Base-by-base conservation (phyloP, 2,329 filamentous ascomycete genomes). In the Pestalotiopsis fici region DNA sequence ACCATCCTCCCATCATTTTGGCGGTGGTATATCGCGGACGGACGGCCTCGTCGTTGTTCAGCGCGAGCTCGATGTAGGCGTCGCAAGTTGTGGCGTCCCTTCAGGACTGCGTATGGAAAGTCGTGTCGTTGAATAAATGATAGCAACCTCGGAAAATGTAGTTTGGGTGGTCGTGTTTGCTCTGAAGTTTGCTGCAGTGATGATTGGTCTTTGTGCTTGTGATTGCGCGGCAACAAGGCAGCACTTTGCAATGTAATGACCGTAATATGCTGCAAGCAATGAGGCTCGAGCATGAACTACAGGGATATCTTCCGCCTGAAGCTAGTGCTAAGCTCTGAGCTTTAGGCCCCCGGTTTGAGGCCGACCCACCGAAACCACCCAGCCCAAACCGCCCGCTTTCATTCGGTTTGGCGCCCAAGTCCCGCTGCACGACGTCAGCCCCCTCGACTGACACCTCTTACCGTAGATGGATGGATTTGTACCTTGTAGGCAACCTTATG, bases 1-100 rank as follows among this genome's bases (percentile, higher is more conserved):
- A 99, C 86, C 95, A 94, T 78, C 94, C 91, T 95, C 98, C 98
- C 86, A 87, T 92, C 74, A 82, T 84, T 71, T 68, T 69, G 72
- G 56, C 66, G 64, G 65, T n/a, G 39, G 39, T 6, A 18, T 54
- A 25, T 55, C 9, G 35, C 11, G 35, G 59, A 50, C n/a, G 21
- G 23, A 50, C n/a, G 21, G 23, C n/a, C 7, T 21, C 43, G 43
- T 50, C 43, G 43, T 50, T 21, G 9, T 50, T 21, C 21, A 21
- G 43, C 43, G 39, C 6, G 43, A 61, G 55, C 23, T 61, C 23
- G 35, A 63, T 66, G 55, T 68, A 59, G 63, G 60, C 15, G 15
- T 39, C 25, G 57, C 23, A 23, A 15, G 57, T 39, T 55, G 54
- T n/a, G 43, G 43, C 15, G 28, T 37, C 62, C 18, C 27, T 31